These are phyloP conservation scores for Kluyveromyces sp. DNA, from an alignment of 1,139 yeast genomes.

Conservation along the genomic window DNA sequence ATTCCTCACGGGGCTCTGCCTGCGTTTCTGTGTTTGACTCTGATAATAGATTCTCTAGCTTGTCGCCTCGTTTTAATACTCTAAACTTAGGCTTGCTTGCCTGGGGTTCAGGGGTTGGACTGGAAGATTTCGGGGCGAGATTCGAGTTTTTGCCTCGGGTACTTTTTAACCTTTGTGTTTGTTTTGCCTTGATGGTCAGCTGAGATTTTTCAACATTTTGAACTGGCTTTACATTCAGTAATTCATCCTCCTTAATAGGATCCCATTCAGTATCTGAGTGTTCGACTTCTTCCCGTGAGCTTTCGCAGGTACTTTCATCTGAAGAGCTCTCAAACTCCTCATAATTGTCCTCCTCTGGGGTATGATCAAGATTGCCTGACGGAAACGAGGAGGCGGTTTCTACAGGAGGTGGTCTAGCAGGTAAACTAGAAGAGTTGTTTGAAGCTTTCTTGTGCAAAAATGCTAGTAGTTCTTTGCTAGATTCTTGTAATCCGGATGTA, in stretches of 20 bases:
- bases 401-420: too few relatives aligned
- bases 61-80: conserved; percentile 33
- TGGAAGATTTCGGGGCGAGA: not conserved
- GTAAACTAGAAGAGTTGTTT: not conserved
- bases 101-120: conserved; percentile 1
- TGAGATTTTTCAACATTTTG: conserved; percentile 20
- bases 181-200: conserved; percentile 35
- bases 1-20: not conserved
- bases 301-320: conserved; percentile 13
- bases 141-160: not conserved
- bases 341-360: conserved; percentile 11
- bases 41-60: conserved; percentile 11
- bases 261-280: conserved; percentile 13
- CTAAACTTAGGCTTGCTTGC: conserved; percentile 27
- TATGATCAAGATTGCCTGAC: not conserved
- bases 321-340: conserved; percentile 26
- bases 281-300: conserved; percentile 13
- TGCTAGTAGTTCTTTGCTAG: conserved; percentile 5
- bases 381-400: conserved; percentile 3
- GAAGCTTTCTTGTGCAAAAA: conserved; percentile 3
- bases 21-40: not conserved
- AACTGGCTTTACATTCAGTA: conserved; percentile 10
- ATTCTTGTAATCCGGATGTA: conserved; percentile 13
- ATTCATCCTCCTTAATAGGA: conserved; percentile 14
- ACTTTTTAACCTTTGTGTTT: not conserved